phyloP scores from a whole-genome alignment of 2,329 filamentous ascomycete genomes.

The Graphilbum ipis-grandicollis region DNA sequence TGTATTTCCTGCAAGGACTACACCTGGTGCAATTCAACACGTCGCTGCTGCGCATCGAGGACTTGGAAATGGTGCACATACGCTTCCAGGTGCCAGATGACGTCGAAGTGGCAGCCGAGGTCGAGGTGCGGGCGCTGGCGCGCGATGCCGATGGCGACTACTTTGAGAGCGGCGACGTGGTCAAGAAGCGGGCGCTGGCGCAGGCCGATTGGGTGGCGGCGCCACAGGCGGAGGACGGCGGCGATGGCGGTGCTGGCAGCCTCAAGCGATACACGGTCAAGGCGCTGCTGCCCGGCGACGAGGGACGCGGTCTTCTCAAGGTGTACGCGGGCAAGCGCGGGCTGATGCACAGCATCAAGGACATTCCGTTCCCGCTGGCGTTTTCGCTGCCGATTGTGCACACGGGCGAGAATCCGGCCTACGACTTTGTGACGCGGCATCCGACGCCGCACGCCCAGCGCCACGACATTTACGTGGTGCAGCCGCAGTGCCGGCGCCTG shows the following conservation, averaged over 20 bases:
- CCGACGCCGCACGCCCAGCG: slow-evolving; percentile 95
- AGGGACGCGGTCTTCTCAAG: slow-evolving; percentile 74
- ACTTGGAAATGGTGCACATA: slow-evolving; percentile 83
- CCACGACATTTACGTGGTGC: slow-evolving; percentile 91
- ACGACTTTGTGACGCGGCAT: slow-evolving; percentile 83
- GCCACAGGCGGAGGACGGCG: not conserved
- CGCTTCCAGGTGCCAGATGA: slow-evolving; percentile 77
- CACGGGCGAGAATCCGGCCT: slow-evolving; percentile 79
- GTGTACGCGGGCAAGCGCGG: slow-evolving; percentile 89
- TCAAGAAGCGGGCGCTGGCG: slow-evolving; percentile 72
- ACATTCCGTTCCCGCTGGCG: slow-evolving; percentile 83
- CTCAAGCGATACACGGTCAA: slow-evolving; percentile 89
- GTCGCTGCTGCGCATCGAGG: slow-evolving; percentile 67
- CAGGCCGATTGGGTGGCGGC: slow-evolving; percentile 70
- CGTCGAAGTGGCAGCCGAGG: slow-evolving; percentile 81
- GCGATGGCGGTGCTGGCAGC: slow-evolving; percentile 26
- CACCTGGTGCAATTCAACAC: slow-evolving; percentile 86
- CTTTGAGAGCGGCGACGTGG: slow-evolving; percentile 78
- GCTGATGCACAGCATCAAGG: slow-evolving; percentile 92
- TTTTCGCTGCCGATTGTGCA: slow-evolving; percentile 83
- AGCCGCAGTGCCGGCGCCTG: slow-evolving; percentile 78
- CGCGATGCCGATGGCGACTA: slow-evolving; percentile 77
- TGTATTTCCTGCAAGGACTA: slow-evolving; percentile 69
- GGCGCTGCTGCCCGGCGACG: slow-evolving; percentile 76
- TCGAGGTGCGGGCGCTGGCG: slow-evolving; percentile 67